Conservation (phyloP, 371 early-diverging fungal species). For the Aphelidium insulamus region DNA sequence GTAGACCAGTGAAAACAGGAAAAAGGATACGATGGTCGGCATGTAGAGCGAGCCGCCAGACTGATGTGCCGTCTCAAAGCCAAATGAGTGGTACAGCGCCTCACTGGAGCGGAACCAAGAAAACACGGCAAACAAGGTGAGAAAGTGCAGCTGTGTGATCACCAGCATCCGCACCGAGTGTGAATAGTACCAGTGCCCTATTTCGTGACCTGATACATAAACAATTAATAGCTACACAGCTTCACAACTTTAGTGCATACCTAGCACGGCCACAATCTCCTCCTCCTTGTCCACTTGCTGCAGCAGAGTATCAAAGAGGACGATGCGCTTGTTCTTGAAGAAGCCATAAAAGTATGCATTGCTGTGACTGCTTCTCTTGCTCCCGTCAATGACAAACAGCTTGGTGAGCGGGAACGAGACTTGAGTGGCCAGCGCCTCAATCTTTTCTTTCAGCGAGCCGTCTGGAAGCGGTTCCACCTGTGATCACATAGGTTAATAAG, state of each 20-base stretch:
- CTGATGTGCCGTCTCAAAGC: constrained; percentile 24
- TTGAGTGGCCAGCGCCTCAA: constrained; percentile 61
- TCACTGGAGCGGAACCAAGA: constrained; percentile 39
- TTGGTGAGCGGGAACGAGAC: constrained; percentile 85
- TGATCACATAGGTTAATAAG: no score
- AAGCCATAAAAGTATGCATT: constrained; percentile 97
- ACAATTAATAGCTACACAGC: not conserved
- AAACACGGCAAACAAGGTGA: constrained; percentile 67
- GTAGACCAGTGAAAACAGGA: constrained; percentile 58
- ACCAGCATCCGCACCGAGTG: constrained; percentile 57
- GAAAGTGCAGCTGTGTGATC: constrained; percentile 47
- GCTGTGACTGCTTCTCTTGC: constrained; percentile 76
- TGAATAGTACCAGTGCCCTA: constrained; percentile 88
- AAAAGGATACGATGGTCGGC: constrained; percentile 68
- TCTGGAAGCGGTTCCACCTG: constrained; percentile 64
- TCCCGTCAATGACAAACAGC: constrained; percentile 88
- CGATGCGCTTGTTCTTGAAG: constrained; percentile 91
- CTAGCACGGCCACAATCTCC: constrained; percentile 85
- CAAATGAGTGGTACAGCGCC: constrained; percentile 59
- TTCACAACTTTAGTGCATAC: constrained; percentile 9
- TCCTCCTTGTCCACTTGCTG: constrained; percentile 54
- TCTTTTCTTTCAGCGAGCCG: constrained; percentile 57
- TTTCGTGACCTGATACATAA: constrained; percentile 41
- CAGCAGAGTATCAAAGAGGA: constrained; percentile 85
- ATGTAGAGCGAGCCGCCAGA: constrained; percentile 3